phyloP scores from a whole-genome alignment of 352 stramenopile species.

The Globisporangium barbulae region DNA sequence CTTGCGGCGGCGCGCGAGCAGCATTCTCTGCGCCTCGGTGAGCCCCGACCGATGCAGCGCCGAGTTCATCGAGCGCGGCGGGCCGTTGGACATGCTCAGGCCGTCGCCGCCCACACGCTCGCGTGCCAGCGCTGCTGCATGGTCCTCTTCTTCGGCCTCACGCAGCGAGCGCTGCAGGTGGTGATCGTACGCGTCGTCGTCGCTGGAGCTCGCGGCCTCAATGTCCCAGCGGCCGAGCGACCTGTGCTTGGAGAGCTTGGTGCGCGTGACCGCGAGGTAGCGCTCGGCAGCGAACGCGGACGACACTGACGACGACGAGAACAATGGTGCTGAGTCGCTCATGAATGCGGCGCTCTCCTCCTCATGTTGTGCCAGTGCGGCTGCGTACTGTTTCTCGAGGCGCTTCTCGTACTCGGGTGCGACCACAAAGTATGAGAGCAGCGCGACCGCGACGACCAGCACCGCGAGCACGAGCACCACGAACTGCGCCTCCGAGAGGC shows the following conservation, averaged over 20 bases:
- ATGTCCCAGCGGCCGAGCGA: conserved; percentile 43
- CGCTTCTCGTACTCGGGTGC: conserved; percentile 74
- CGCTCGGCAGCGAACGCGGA: conserved; percentile 3
- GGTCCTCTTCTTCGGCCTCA: conserved; percentile 13
- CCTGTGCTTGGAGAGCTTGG: conserved; percentile 34
- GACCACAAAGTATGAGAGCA: conserved; percentile 82
- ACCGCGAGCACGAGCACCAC: conserved; percentile 48
- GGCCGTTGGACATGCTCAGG: not conserved
- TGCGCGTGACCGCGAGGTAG: conserved; percentile 19
- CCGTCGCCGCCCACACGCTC: not conserved
- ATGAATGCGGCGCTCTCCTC: conserved; percentile 4
- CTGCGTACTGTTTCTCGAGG: conserved; percentile 55
- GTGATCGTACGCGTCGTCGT: conserved; percentile 31
- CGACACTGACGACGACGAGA: not conserved
- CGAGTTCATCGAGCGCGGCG: conserved; percentile 13
- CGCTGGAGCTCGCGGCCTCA: conserved; percentile 37
- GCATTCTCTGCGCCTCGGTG: conserved; percentile 19
- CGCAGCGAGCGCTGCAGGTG: conserved; percentile 6
- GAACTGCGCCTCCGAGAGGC: conserved; percentile 49
- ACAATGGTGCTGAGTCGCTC: not conserved
- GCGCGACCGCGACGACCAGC: conserved; percentile 49
- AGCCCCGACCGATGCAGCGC: conserved; percentile 14
- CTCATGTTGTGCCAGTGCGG: conserved; percentile 28
- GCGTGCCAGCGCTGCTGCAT: not conserved
- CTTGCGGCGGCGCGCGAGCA: conserved; percentile 51